These are phyloP conservation scores for Fraxinus quadrangulata DNA, from an alignment of 257 asterid genomes.

Conservation along the genomic window DNA sequence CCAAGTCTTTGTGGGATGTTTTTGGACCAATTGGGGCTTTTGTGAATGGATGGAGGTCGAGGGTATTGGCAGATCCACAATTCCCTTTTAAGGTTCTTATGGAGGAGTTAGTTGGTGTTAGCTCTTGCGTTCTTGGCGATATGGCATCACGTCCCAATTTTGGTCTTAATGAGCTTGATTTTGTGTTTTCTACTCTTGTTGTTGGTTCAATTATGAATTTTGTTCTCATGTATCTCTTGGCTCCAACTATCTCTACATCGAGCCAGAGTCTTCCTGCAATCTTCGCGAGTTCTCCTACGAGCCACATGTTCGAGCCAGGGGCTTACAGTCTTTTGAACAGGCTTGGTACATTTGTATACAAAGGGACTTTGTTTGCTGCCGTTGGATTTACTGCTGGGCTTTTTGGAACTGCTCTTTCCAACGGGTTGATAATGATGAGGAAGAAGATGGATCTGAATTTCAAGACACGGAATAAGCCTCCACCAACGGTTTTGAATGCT, in stretches of 20 bases:
- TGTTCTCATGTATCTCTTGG: conserved; percentile 49
- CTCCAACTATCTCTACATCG: conserved; percentile 39
- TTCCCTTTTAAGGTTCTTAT: conserved; percentile 54
- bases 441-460: conserved; percentile 52
- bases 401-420: conserved; percentile 49
- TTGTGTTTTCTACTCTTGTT: conserved; percentile 49
- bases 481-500: conserved; percentile 45
- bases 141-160: conserved; percentile 59
- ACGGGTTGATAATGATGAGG: conserved; percentile 41
- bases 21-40: conserved; percentile 49
- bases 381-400: conserved; percentile 55
- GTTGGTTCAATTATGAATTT: conserved; percentile 51
- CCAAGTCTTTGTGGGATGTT: conserved; percentile 22
- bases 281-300: conserved; percentile 41
- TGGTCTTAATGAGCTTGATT: conserved; percentile 53
- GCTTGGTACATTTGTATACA: conserved; percentile 43
- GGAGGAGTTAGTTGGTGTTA: conserved; percentile 56
- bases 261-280: conserved; percentile 40
- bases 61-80: conserved; percentile 53
- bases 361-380: conserved; percentile 43
- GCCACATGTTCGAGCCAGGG: conserved; percentile 58
- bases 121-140: conserved; percentile 51
- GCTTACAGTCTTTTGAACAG: conserved; percentile 32
- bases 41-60: conserved; percentile 46
- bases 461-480: conserved; percentile 47